phyloP scores from a whole-genome alignment of 1,284 basidiomycete species.

The Irpex sp. region DNA sequence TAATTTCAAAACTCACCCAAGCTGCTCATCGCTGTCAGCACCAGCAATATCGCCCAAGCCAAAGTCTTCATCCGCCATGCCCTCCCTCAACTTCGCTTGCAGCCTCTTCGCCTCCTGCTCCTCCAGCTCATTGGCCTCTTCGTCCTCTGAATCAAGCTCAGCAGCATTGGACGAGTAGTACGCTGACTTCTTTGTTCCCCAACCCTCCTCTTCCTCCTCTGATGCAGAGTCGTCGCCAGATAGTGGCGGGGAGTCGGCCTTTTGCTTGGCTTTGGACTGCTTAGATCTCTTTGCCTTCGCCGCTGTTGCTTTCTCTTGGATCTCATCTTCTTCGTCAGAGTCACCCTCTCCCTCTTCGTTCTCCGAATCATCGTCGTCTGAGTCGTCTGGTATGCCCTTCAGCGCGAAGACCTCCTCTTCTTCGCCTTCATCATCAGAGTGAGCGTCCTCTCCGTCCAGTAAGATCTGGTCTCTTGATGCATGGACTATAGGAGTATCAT shows the following conservation, averaged over 20 bases:
- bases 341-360: conserved; percentile 36
- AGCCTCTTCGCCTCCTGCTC: conserved; percentile 84
- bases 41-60: conserved; percentile 71
- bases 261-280: conserved; percentile 33
- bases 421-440: conserved; percentile 39
- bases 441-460: conserved; percentile 10
- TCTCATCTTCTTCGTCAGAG: conserved; percentile 34
- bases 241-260: conserved; percentile 17
- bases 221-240: conserved; percentile 33
- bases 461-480: conserved; percentile 10
- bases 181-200: conserved; percentile 74
- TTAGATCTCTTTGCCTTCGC: conserved; percentile 31
- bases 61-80: conserved; percentile 79
- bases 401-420: conserved; percentile 78
- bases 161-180: conserved; percentile 87
- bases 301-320: conserved; percentile 37
- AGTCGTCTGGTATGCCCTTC: conserved; percentile 39
- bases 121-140: conserved; percentile 83
- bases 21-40: conserved; percentile 27
- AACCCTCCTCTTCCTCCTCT: conserved; percentile 68
- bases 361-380: conserved; percentile 40
- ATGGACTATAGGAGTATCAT: conserved; percentile 5
- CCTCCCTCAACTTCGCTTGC: conserved; percentile 73
- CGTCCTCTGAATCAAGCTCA: conserved; percentile 78
- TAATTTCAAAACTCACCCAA: conserved; percentile 37